Percentiles rank a stretch among this genome's conserved stretches.
phyloP scores from a whole-genome alignment of 2,329 filamentous ascomycete species.

The Aspergillus uvarum region DNA sequence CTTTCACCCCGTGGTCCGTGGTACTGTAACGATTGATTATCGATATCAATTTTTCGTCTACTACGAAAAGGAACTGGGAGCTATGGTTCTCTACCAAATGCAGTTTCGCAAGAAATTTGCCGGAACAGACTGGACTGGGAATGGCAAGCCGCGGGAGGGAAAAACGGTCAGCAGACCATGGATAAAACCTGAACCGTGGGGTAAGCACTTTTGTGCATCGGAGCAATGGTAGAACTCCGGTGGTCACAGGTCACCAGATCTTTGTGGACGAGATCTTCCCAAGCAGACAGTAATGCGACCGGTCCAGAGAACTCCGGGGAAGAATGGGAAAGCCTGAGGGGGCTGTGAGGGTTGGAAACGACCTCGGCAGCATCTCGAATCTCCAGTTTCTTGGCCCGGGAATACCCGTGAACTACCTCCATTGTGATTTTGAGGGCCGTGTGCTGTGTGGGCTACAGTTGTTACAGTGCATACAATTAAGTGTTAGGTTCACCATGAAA shows the following conservation, averaged over 20 bases:
- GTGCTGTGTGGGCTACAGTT: not conserved
- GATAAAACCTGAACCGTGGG: constrained; percentile 22
- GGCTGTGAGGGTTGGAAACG: not conserved
- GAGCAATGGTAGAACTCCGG: not conserved
- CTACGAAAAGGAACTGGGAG: too few species aligned
- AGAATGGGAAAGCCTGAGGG: not conserved
- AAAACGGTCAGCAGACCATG: constrained; percentile 12
- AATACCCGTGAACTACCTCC: constrained; percentile 2
- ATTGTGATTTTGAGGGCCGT: too few species aligned
- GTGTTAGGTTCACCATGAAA: not conserved
- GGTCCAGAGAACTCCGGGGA: not conserved
- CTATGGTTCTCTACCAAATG: too few species aligned
- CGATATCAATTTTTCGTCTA: too few species aligned
- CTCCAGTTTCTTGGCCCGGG: constrained; percentile 16
- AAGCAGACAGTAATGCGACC: not conserved
- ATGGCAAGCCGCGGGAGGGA: not conserved
- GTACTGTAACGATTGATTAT: not conserved
- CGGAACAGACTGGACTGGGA: not conserved
- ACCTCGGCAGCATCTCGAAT: constrained; percentile 13
- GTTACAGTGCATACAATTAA: not conserved
- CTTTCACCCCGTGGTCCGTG: not conserved
- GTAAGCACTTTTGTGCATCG: not conserved
- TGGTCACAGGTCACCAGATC: not conserved
- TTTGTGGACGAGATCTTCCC: not conserved
- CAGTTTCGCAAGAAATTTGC: too few species aligned